Evolutionary conservation across 2,329 filamentous ascomycete species (phyloP).

Genomic region (Pyrenophora tritici-repentis): DNA sequence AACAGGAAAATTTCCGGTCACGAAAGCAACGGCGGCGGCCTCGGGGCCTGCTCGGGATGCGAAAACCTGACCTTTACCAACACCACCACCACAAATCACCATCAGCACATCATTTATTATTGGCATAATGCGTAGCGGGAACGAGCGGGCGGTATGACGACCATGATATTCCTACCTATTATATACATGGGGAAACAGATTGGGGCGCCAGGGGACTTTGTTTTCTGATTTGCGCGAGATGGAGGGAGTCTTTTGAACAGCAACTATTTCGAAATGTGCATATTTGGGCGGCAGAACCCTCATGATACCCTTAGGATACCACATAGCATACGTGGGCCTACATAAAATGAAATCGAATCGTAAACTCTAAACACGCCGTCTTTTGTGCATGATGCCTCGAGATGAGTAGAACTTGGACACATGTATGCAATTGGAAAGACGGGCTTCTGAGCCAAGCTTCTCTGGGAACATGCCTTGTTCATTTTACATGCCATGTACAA

Average conservation of each 20-base stretch:
- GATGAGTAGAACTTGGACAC: too few relatives aligned
- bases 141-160: constrained; percentile 13
- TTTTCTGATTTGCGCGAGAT: constrained; percentile 2
- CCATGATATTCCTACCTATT: constrained; percentile 12
- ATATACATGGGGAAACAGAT: constrained; percentile 14
- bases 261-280: constrained; percentile 22
- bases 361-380: constrained; percentile 7
- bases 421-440: too few relatives aligned
- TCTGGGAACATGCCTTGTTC: too few relatives aligned
- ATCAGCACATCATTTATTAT: constrained; percentile 10
- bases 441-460: too few relatives aligned
- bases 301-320: constrained; percentile 31
- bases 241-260: constrained; percentile 1
- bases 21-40: constrained; percentile 10
- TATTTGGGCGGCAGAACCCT: constrained; percentile 24
- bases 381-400: too few relatives aligned
- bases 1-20: constrained; percentile 12
- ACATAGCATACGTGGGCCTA: constrained; percentile 17
- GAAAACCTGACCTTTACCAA: constrained; percentile 2
- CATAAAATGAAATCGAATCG: constrained; percentile 27
- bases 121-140: constrained; percentile 15
- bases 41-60: background rate
- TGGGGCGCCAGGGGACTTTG: constrained; percentile 6
- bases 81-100: constrained; percentile 1
- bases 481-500: too few relatives aligned